Conservation (phyloP, 495 filamentous ascomycete species). For the Penicillium waksmanii region DNA sequence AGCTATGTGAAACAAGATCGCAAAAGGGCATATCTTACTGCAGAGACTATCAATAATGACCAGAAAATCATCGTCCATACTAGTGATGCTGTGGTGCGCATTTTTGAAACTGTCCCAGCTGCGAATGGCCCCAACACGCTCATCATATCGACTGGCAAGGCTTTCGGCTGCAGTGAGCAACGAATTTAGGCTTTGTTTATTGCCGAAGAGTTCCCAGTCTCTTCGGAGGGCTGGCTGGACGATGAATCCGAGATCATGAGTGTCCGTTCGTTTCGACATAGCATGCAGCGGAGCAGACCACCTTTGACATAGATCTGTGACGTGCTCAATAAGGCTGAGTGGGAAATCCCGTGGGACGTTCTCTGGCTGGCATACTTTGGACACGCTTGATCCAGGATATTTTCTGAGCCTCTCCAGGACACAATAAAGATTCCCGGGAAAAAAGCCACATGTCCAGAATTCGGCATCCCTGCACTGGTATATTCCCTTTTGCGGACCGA, state of each 20-base stretch:
- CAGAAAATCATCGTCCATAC: conserved; percentile 10
- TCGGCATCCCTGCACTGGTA: conserved; percentile 36
- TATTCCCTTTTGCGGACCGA: conserved; percentile 17
- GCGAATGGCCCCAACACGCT: conserved; percentile 41
- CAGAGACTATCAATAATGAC: conserved; percentile 21
- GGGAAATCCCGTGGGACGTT: too few species aligned
- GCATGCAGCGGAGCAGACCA: conserved; percentile 23
- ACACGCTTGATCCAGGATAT: conserved; percentile 2
- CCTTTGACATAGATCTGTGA: too few species aligned
- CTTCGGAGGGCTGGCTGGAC: conserved; percentile 28
- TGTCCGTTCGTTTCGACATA: conserved; percentile 35
- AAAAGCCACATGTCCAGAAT: conserved; percentile 53
- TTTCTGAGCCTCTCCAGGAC: conserved; percentile 7
- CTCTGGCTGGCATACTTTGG: background rate
- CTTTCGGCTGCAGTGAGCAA: conserved; percentile 36
- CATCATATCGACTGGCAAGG: conserved; percentile 39
- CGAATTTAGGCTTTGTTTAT: conserved; percentile 24
- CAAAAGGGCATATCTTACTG: background rate
- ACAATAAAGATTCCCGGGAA: conserved; percentile 31
- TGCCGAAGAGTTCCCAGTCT: conserved; percentile 39
- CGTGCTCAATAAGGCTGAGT: too few species aligned
- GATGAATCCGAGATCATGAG: conserved; percentile 52
- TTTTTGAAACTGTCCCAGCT: conserved; percentile 34
- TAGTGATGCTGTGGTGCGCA: background rate
- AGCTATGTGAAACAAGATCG: too few species aligned